Evolutionary conservation across 805 yeast species (phyloP).

Genomic region (Vanderwaltozyma tropicalis): DNA sequence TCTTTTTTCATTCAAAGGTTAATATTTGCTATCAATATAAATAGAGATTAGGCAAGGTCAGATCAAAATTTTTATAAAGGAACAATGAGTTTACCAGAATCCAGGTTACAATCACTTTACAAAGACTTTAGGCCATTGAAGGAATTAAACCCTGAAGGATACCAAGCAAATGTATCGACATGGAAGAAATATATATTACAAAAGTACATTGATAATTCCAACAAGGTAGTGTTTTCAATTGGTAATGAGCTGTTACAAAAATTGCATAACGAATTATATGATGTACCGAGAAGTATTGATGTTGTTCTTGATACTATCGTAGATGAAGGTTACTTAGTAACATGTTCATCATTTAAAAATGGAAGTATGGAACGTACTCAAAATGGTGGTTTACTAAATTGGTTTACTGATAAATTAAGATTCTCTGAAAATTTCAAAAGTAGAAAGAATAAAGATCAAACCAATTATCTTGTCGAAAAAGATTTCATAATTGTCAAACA

Average conservation of each 20-base stretch:
- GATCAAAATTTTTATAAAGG: no score
- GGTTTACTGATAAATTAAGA: slow-evolving; percentile 8
- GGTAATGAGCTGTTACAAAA: slow-evolving; percentile 20
- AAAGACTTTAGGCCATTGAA: slow-evolving; percentile 30
- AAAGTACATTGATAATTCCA: slow-evolving; percentile 3
- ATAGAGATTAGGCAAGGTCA: no score
- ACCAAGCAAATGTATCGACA: slow-evolving; percentile 30
- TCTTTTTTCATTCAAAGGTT: no score
- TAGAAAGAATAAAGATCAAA: slow-evolving; percentile 7
- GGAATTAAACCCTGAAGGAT: slow-evolving; percentile 34
- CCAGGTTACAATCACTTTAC: slow-evolving; percentile 31
- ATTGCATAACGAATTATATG: slow-evolving; percentile 23
- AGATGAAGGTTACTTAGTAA: slow-evolving; percentile 21
- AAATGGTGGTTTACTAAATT: slow-evolving; percentile 4
- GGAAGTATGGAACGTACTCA: slow-evolving; percentile 2
- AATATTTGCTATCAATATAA: no score
- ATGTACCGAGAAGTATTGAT: slow-evolving; percentile 30
- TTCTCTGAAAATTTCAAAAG: slow-evolving; percentile 4
- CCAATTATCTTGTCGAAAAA: slow-evolving; percentile 13
- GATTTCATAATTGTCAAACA: slow-evolving; percentile 9
- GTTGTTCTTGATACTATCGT: slow-evolving; percentile 28
- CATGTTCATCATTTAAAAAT: slow-evolving; percentile 17
- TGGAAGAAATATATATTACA: slow-evolving; percentile 27
- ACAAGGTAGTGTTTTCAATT: slow-evolving; percentile 20
- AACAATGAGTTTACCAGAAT: slow-evolving; percentile 18